Base-by-base conservation (phyloP, 345 rosid genomes). In the Pugionium dolabratum region DNA sequence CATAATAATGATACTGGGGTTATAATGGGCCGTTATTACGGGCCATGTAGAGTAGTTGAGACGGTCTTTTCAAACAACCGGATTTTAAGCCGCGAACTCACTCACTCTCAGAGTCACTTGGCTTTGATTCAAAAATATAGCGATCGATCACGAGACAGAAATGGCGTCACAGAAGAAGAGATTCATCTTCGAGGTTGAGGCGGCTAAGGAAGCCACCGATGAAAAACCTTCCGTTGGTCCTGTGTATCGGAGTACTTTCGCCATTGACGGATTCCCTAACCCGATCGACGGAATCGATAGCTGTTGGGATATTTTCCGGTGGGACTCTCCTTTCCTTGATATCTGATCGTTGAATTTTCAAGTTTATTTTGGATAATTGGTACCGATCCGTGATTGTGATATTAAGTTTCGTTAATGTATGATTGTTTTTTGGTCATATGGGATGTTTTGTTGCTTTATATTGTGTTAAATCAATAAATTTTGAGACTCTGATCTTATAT, bases 251-350 rank as follows among this genome's bases (percentile, higher is more conserved):
- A 94, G 95, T 73, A 7, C 46, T 28, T 85, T 85, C 50, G 97
- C 97, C 36, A 70, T 82, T 69, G 83, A 81, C 40, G 96, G 99
- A 25, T 88, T 86, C 62, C 96, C 97, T n/a, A 58, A 81, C 28
- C 92, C 96, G 11, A 64, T 83, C 54, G 76, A 81, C 1, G 97
- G 95, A 10, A 43, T 90, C 83, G 85, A 90, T 2, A 80, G 89
- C 68, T 94, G 96, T 82, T 94, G 99, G 99, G 97, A 90, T 59
- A 72, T 90, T 78, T 94, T 94, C 75, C 86, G 97, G 99, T 93
- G n/a, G 46, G 80, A 18, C 44, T 18, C 18, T 18, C 18, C 18
- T 18, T 18, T 18, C 18, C 18, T 18, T 50, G 46, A 11, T 28
- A 0, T 4, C 3, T 40, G 42, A 43, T 54, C 9, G 35, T 44